A percentile compares a stretch with the other conserved stretches of the same genome.
Evolutionary conservation across 2,329 filamentous ascomycete genomes (phyloP).

Genomic region (Xylariaceae sp.): DNA sequence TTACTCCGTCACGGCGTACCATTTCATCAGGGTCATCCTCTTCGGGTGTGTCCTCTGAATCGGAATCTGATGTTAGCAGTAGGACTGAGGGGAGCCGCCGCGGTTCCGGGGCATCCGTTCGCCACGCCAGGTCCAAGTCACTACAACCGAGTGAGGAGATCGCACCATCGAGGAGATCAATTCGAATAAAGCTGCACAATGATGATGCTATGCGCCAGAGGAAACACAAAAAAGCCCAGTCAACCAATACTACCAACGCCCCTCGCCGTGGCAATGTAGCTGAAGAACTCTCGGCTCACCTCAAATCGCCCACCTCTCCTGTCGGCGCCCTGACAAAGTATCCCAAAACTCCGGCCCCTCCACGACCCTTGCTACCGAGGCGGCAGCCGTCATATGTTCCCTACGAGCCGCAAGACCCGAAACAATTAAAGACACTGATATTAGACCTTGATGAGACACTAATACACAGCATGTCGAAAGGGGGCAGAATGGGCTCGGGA

Average conservation of each 20-base stretch:
- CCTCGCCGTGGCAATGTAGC: conserved; percentile 48
- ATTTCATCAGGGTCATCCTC: conserved; percentile 59
- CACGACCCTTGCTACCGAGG: conserved; percentile 85
- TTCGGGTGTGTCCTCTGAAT: conserved; percentile 73
- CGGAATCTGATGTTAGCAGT: conserved; percentile 64
- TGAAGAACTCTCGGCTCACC: conserved; percentile 71
- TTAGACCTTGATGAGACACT: conserved; percentile 96
- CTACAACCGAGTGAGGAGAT: conserved; percentile 66
- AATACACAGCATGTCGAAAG: conserved; percentile 97
- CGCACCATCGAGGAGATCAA: conserved; percentile 75
- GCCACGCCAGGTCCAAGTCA: conserved; percentile 70
- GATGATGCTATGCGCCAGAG: conserved; percentile 75
- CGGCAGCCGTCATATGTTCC: conserved; percentile 88
- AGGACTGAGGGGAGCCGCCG: conserved; percentile 39
- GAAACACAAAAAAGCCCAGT: conserved; percentile 69
- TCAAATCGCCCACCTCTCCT: conserved; percentile 94
- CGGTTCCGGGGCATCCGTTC: conserved; percentile 40
- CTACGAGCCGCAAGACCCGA: conserved; percentile 56
- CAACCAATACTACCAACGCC: conserved; percentile 53
- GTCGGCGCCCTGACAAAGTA: conserved; percentile 82
- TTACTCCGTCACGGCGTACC: conserved; percentile 31
- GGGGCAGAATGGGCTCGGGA: conserved; percentile 91
- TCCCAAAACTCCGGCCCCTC: conserved; percentile 86
- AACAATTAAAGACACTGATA: conserved; percentile 89
- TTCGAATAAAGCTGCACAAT: conserved; percentile 87